Evolutionary conservation across 495 filamentous ascomycete species (phyloP).

Genomic region (Corynascus novoguineensis): DNA sequence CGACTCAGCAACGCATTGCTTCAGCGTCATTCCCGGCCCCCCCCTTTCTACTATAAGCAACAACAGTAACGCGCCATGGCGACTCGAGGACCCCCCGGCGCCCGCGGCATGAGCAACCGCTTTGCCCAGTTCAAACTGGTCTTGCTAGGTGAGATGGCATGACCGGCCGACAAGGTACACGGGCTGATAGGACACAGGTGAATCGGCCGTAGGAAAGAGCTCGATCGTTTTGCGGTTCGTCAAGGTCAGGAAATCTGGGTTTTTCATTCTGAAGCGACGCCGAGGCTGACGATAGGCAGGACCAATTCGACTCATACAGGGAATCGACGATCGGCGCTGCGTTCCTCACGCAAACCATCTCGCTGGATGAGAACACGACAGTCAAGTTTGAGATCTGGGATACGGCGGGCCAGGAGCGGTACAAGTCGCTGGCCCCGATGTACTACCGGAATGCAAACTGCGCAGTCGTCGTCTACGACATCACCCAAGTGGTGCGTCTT

Average conservation of each 20-base stretch:
- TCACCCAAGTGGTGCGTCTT: conserved; percentile 85
- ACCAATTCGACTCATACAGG: conserved; percentile 99
- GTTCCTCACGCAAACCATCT: conserved; percentile 97
- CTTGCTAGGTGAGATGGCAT: conserved; percentile 61
- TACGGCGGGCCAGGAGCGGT: conserved; percentile 95
- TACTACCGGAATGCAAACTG: conserved; percentile 99
- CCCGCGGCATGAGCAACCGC: conserved; percentile 61
- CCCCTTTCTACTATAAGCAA: not conserved
- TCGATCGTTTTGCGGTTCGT: conserved; percentile 96
- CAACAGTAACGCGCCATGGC: conserved; percentile 56
- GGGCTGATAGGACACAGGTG: conserved; percentile 58
- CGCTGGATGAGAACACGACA: conserved; percentile 92
- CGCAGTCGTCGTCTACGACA: conserved; percentile 97
- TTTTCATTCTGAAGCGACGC: not conserved
- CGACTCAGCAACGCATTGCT: conserved; percentile 6
- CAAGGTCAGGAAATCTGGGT: conserved; percentile 60
- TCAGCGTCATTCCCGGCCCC: conserved; percentile 12
- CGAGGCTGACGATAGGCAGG: conserved; percentile 47
- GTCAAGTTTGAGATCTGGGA: conserved; percentile 99
- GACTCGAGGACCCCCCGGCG: conserved; percentile 68
- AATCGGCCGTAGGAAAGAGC: conserved; percentile 99
- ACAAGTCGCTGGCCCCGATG: conserved; percentile 98
- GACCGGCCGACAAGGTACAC: conserved; percentile 15
- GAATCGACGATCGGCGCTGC: conserved; percentile 98
- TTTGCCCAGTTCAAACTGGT: conserved; percentile 99